These are phyloP conservation scores for Solanum tarapatanum DNA, from an alignment of 257 asterid species.

Conservation along the genomic window DNA sequence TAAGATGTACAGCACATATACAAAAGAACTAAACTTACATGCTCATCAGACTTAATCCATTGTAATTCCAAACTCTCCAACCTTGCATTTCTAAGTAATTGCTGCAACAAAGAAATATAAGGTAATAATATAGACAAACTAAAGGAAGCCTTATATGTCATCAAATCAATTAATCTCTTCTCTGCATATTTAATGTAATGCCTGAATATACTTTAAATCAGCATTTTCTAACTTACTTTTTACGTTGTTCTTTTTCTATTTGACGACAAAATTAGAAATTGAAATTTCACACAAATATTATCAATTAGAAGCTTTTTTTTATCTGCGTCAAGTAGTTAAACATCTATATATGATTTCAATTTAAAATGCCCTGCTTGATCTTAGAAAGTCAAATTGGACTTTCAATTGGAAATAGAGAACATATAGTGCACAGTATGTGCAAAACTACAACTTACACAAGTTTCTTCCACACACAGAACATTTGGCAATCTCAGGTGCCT, in stretches of 20 bases:
- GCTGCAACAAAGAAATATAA: slow-evolving; percentile 37
- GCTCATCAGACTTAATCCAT: slow-evolving; percentile 78
- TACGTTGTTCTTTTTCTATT: background rate
- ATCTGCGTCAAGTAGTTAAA: background rate
- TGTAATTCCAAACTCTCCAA: slow-evolving; percentile 69
- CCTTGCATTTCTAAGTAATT: slow-evolving; percentile 47
- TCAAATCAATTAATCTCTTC: background rate
- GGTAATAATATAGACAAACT: background rate
- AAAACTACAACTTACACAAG: slow-evolving; percentile 55
- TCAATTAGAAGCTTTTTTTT: background rate
- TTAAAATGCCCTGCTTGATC: background rate
- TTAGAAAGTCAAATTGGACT: background rate
- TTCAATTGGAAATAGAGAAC: background rate
- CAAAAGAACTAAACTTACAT: slow-evolving; percentile 36
- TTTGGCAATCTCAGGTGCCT: slow-evolving; percentile 67
- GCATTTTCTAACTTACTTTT: background rate
- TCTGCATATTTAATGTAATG: background rate
- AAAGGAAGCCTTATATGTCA: background rate
- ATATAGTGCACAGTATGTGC: background rate
- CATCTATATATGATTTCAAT: background rate
- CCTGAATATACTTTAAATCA: background rate
- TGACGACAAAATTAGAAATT: background rate
- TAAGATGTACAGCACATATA: background rate
- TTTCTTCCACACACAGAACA: slow-evolving; percentile 65
- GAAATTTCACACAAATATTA: background rate